Percentiles rank a stretch among this genome's conserved stretches.
These are phyloP conservation scores for Hygrophoropsis aurantiaca DNA, from an alignment of 768 basidiomycete genomes.

Conservation along the genomic window DNA sequence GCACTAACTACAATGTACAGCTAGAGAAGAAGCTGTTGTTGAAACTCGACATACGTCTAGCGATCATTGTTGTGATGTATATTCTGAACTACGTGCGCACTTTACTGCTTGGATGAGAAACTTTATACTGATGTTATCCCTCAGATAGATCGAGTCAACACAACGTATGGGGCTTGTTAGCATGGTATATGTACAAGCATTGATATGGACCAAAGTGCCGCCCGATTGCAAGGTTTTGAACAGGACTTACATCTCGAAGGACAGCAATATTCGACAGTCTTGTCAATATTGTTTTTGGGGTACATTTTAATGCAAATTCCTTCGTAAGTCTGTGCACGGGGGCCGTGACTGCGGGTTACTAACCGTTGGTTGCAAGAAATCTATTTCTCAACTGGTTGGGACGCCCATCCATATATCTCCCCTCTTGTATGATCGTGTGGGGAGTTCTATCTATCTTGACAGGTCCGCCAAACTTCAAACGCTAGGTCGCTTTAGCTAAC, in stretches of 20 bases:
- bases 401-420: slow-evolving; percentile 61
- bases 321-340: slow-evolving; percentile 41
- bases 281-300: slow-evolving; percentile 64
- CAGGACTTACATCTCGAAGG: slow-evolving; percentile 57
- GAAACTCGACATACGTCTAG: not conserved
- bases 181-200: not conserved
- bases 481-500: not conserved
- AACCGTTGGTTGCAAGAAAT: slow-evolving; percentile 41
- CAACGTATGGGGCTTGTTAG: not conserved
- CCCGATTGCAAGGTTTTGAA: slow-evolving; percentile 65
- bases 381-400: slow-evolving; percentile 65
- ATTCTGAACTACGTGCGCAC: not conserved
- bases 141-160: slow-evolving; percentile 2
- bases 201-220: slow-evolving; percentile 23
- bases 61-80: not conserved
- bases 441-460: slow-evolving; percentile 54
- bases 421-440: slow-evolving; percentile 64
- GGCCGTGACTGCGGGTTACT: not conserved
- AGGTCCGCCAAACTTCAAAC: slow-evolving; percentile 27
- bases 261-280: slow-evolving; percentile 58
- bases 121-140: too few relatives aligned
- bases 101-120: too few relatives aligned
- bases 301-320: slow-evolving; percentile 75
- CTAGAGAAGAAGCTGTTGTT: not conserved
- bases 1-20: not conserved